A percentile compares a stretch with the other conserved stretches of the same genome.
Conservation (phyloP, 1,284 basidiomycete species). For the Naganishia albida region DNA sequence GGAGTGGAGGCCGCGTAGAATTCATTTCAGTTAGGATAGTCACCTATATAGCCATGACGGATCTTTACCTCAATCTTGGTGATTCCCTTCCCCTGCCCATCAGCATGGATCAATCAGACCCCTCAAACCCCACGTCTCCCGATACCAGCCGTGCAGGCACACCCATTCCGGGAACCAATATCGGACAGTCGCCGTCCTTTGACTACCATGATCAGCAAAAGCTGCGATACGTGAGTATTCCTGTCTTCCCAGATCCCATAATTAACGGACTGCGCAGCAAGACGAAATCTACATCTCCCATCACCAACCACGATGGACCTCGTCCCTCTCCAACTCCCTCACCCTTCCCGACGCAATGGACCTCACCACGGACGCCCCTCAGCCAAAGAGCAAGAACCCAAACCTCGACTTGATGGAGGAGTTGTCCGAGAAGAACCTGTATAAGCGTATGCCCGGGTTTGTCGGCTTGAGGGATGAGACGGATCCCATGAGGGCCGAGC, state of each 20-base stretch:
- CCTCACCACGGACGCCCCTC: background rate
- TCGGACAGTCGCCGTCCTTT: constrained; percentile 48
- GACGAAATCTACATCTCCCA: constrained; percentile 54
- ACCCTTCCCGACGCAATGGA: constrained; percentile 16
- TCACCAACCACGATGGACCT: constrained; percentile 37
- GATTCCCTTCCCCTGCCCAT: background rate
- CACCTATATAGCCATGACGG: background rate
- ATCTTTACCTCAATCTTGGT: too few relatives aligned
- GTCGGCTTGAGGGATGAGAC: constrained; percentile 22
- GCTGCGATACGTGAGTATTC: constrained; percentile 40
- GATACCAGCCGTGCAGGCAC: constrained; percentile 29
- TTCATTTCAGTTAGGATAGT: constrained; percentile 2
- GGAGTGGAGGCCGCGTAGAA: constrained; percentile 8
- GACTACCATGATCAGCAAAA: constrained; percentile 52
- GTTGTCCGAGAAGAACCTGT: constrained; percentile 14
- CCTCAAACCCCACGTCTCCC: constrained; percentile 21
- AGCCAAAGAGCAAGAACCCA: background rate
- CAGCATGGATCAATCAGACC: constrained; percentile 9
- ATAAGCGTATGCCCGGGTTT: constrained; percentile 9
- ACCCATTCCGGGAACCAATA: constrained; percentile 23
- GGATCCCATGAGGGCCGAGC: constrained; percentile 19
- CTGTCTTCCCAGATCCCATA: too few relatives aligned
- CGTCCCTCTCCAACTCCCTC: constrained; percentile 27
- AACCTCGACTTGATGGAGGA: constrained; percentile 32
- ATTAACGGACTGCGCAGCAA: constrained; percentile 29